A percentile compares a stretch with the other conserved stretches of the same genome.
These are phyloP conservation scores for Trypanosoma conorhini DNA, from an alignment of 208 protist genomes.

Conservation along the genomic window DNA sequence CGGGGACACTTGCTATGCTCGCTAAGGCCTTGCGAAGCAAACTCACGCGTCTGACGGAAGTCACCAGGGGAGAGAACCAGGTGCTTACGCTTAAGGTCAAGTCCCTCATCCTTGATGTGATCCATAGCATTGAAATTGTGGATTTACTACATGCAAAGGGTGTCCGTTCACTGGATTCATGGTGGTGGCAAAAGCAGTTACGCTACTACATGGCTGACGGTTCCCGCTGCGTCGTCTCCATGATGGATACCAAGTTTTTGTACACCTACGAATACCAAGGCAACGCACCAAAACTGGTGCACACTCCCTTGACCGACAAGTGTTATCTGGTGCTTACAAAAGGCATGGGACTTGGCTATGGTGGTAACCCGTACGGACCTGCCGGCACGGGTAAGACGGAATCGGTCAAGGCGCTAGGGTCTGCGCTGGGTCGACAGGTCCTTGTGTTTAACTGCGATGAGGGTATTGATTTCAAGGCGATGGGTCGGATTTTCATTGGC, in stretches of 20 bases:
- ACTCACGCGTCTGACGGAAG: slow-evolving; percentile 67
- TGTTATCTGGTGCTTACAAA: slow-evolving; percentile 98
- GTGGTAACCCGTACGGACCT: slow-evolving; percentile 97
- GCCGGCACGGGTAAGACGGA: slow-evolving; percentile 98
- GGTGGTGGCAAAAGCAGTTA: slow-evolving; percentile 98
- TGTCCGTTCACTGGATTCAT: slow-evolving; percentile 62
- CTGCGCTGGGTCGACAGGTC: slow-evolving; percentile 92
- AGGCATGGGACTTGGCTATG: slow-evolving; percentile 96
- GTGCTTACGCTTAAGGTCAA: slow-evolving; percentile 88
- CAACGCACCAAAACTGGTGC: slow-evolving; percentile 93
- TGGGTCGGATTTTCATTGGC: slow-evolving; percentile 95
- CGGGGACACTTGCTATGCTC: slow-evolving; percentile 37
- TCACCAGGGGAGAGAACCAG: slow-evolving; percentile 41
- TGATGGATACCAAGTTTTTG: slow-evolving; percentile 94
- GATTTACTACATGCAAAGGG: slow-evolving; percentile 69
- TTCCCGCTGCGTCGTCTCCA: slow-evolving; percentile 78
- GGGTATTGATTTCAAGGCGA: slow-evolving; percentile 94
- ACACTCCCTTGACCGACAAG: slow-evolving; percentile 94
- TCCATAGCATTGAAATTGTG: slow-evolving; percentile 96
- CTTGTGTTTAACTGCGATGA: slow-evolving; percentile 97
- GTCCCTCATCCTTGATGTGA: slow-evolving; percentile 95
- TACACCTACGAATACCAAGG: slow-evolving; percentile 98
- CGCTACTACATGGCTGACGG: slow-evolving; percentile 88
- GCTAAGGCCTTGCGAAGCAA: slow-evolving; percentile 38
- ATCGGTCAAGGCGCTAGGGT: slow-evolving; percentile 95